phyloP scores from a whole-genome alignment of 2,329 filamentous ascomycete genomes.

The Coniochaeta sp. region DNA sequence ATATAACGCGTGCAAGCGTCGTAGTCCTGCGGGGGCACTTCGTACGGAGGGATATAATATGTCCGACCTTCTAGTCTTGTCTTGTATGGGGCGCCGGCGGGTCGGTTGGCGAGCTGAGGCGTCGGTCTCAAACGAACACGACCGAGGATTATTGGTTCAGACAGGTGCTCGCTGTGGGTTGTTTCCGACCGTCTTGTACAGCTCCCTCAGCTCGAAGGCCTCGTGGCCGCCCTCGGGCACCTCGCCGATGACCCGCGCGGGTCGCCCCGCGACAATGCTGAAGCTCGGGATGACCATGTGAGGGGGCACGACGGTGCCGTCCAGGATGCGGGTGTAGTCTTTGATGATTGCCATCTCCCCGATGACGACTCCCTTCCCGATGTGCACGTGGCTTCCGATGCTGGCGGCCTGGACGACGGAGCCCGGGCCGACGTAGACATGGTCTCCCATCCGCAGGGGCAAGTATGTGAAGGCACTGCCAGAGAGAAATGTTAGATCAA shows the following conservation, averaged over 20 bases:
- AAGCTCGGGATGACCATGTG: constrained; percentile 92
- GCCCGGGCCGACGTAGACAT: constrained; percentile 77
- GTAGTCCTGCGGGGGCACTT: too few relatives aligned
- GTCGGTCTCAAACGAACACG: not conserved
- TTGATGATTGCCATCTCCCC: constrained; percentile 88
- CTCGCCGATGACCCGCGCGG: constrained; percentile 74
- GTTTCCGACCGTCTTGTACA: constrained; percentile 59
- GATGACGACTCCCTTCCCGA: constrained; percentile 70
- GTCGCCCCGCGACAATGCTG: constrained; percentile 79
- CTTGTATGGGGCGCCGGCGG: too few relatives aligned
- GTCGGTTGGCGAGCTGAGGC: not conserved
- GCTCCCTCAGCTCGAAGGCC: constrained; percentile 55
- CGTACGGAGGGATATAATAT: too few relatives aligned
- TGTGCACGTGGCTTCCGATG: constrained; percentile 78
- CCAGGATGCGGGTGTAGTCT: constrained; percentile 83
- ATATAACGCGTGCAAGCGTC: too few relatives aligned
- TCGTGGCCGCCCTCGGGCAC: constrained; percentile 64
- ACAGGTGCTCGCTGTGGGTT: constrained; percentile 32
- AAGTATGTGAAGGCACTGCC: constrained; percentile 64
- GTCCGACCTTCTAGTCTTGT: too few relatives aligned
- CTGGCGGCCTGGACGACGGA: constrained; percentile 76
- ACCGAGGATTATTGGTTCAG: constrained; percentile 15
- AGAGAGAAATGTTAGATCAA: not conserved
- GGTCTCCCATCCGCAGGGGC: constrained; percentile 87
- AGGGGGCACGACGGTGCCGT: constrained; percentile 74